A percentile compares a stretch with the other conserved stretches of the same genome.
Conservation (phyloP, 1,284 basidiomycete species). For the Fomitopsis palustris region DNA sequence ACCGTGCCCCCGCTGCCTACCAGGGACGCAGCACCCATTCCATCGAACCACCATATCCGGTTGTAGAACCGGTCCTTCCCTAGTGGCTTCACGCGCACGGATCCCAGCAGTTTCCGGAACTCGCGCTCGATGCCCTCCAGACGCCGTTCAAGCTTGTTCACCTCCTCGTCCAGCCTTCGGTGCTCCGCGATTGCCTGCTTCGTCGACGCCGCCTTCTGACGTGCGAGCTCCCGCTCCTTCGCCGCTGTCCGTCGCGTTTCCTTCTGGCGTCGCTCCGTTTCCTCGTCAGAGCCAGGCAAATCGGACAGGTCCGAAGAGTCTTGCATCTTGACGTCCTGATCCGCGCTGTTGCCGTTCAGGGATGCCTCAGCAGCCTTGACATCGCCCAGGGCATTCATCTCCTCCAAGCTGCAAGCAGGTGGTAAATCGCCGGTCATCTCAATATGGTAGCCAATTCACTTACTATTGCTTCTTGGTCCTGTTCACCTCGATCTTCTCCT, state of each 20-base stretch:
- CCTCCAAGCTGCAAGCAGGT: constrained; percentile 58
- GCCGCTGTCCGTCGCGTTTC: constrained; percentile 44
- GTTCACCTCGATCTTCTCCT: constrained; percentile 95
- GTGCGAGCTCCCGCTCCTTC: constrained; percentile 72
- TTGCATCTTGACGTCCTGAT: constrained; percentile 55
- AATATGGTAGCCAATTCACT: constrained; percentile 51
- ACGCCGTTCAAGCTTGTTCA: constrained; percentile 72
- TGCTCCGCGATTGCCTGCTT: constrained; percentile 74
- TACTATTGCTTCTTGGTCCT: constrained; percentile 70
- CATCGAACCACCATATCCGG: constrained; percentile 98
- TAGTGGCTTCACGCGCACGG: constrained; percentile 82
- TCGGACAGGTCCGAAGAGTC: constrained; percentile 74
- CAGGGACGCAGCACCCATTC: constrained; percentile 81
- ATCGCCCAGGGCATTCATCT: constrained; percentile 67
- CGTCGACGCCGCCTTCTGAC: constrained; percentile 68
- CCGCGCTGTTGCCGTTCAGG: constrained; percentile 27
- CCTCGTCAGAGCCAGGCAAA: constrained; percentile 38
- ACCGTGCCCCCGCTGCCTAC: constrained; percentile 71
- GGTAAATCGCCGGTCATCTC: too few species aligned
- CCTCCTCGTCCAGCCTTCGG: constrained; percentile 84
- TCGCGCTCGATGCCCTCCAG: constrained; percentile 90
- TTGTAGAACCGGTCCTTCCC: constrained; percentile 94
- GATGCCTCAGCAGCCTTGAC: constrained; percentile 44
- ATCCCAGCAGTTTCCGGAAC: constrained; percentile 83
- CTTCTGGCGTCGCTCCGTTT: constrained; percentile 43